Conservation (phyloP, 768 basidiomycete genomes). For the Collybiopsis luxurians region DNA sequence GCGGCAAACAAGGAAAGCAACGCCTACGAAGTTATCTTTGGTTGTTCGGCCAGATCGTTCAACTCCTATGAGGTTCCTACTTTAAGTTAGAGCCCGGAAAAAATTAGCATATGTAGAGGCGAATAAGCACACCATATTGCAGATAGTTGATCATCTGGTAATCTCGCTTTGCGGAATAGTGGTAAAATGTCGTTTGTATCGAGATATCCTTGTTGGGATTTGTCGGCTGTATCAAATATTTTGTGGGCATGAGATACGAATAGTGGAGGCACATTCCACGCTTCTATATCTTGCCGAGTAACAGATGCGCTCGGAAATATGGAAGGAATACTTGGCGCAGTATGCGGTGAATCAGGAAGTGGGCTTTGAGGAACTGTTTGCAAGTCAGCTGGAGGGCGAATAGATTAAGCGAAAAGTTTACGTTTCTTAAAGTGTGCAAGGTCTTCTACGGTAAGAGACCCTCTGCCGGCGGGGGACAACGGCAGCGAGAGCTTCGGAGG, state of each 20-base stretch:
- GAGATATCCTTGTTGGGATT: neutral
- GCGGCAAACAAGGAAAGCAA: constrained; percentile 10
- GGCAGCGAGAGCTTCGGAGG: neutral
- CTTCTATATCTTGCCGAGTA: neutral
- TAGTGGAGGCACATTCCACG: neutral
- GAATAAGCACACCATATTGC: constrained; percentile 5
- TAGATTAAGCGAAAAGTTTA: constrained; percentile 37
- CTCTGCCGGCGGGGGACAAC: neutral
- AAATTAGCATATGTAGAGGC: neutral
- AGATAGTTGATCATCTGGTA: constrained; percentile 4
- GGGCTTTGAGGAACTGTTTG: neutral
- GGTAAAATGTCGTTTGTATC: neutral
- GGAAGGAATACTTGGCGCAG: neutral
- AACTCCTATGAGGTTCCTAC: constrained; percentile 5
- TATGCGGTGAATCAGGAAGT: neutral
- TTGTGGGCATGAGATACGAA: neutral
- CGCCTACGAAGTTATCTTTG: constrained; percentile 9
- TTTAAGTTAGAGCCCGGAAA: neutral
- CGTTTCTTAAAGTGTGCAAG: constrained; percentile 54
- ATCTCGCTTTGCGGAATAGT: constrained; percentile 1
- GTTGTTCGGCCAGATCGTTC: neutral
- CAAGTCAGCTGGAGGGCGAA: too few relatives aligned
- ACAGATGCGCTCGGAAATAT: neutral
- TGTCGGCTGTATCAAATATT: neutral
- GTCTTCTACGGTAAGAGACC: neutral